Base-by-base conservation (phyloP, 768 basidiomycete species). In the Calocybe indica region DNA sequence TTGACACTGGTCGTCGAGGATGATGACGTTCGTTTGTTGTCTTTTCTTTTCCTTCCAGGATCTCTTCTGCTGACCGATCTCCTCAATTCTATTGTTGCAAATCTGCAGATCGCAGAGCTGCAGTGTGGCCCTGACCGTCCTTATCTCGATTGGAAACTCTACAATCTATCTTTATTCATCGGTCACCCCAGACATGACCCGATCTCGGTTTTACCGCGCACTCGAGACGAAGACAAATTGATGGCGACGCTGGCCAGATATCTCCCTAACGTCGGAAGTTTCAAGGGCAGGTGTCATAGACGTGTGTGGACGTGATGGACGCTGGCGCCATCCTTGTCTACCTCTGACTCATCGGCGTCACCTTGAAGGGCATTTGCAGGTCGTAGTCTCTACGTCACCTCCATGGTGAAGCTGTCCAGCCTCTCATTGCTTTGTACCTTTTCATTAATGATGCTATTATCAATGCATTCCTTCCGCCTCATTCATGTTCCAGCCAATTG, bases 1-100 rank as follows among this genome's bases (percentile, higher is more conserved):
- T 33, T 43, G 22, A 43, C 28, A n/a, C 31, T 43, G 42, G 42
- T 43, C 12, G 31, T 43, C 15, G 42, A 43, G 31, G 31, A 43
- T 32, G 42, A 30, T 13, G 42, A 43, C 11, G 42, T 43, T n/a
- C 30, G 30, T 12, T 14, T 29, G 31, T 13, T 6, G 35, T 43
- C 13, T 30, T 5, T 32, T 11, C n/a, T n/a, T 8, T 43, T 22
- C 2, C 8, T 12, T 32, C 11, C 7, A 8, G 28, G 28, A n/a
- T 31, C 10, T 9, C 22, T 22, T 22, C 22, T 22, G 22, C 22
- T 22, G 1, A 43, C 5, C 1, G 13, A n/a, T 33, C 8, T 13
- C 12, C 12, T 6, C 2, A 43, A 43, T 40, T n/a, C 8, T 43
- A 28, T 14, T 15, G 40, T 7, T 13, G 42, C 11, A 30, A 11